These are phyloP conservation scores for Smittium culicis DNA, from an alignment of 371 early-diverging fungal genomes.

Conservation along the genomic window DNA sequence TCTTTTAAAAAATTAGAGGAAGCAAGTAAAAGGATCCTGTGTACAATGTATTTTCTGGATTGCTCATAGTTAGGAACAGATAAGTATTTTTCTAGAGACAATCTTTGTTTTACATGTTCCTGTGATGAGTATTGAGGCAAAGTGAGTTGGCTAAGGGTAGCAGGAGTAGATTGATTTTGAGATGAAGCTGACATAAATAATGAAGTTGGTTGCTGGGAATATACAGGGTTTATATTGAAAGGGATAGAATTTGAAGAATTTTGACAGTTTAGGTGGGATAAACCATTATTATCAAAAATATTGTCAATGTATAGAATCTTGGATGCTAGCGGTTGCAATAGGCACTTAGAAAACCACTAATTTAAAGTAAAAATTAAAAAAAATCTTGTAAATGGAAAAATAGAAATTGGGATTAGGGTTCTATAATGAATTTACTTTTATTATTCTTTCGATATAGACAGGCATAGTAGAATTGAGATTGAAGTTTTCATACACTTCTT, in stretches of 20 bases:
- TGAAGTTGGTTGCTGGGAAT: not conserved
- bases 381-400: too few relatives aligned
- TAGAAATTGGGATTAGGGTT: too few relatives aligned
- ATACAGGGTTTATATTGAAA: not conserved
- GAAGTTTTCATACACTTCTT: not conserved
- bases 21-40: not conserved
- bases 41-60: not conserved
- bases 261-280: not conserved
- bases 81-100: not conserved
- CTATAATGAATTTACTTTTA: not conserved
- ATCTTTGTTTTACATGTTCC: not conserved
- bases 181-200: not conserved
- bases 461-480: not conserved
- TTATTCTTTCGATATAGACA: not conserved
- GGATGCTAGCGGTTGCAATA: not conserved
- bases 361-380: not conserved
- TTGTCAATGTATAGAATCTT: not conserved
- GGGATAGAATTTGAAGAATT: not conserved
- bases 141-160: not conserved
- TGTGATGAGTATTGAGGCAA: not conserved
- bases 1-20: not conserved
- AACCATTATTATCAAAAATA: not conserved
- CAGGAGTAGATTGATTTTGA: not conserved
- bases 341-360: not conserved
- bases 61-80: not conserved